Conservation (phyloP, 768 basidiomycete species). For the Amanita pseudoporphyria region DNA sequence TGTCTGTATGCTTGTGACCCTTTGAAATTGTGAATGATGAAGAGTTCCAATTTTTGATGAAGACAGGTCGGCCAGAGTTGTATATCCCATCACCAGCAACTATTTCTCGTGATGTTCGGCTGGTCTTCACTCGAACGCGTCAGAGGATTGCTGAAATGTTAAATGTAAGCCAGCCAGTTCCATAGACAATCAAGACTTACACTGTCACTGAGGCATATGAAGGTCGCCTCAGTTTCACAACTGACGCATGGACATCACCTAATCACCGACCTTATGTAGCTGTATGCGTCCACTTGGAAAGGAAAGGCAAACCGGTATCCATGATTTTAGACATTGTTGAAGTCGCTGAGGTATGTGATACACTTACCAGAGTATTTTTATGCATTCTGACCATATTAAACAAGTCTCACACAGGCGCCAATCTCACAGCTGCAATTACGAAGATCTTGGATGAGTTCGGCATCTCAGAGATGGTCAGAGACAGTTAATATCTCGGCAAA, state of each 20-base stretch:
- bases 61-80: no score
- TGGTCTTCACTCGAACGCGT: no score
- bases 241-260: no score
- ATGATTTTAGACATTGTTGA: no score
- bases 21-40: constrained; percentile 7
- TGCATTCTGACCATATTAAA: not conserved
- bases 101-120: no score
- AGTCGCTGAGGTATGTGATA: constrained; percentile 3
- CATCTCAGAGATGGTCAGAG: not conserved
- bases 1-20: no score
- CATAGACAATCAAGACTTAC: no score
- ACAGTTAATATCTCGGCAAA: not conserved
- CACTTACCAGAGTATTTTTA: not conserved
- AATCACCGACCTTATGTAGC: not conserved
- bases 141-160: no score
- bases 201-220: no score
- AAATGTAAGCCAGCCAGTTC: no score
- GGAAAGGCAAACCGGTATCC: not conserved
- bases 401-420: constrained; percentile 7
- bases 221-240: no score
- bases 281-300: not conserved
- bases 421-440: not conserved
- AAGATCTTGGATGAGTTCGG: not conserved
- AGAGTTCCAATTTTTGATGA: not conserved
- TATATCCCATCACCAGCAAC: no score